phyloP scores from a whole-genome alignment of 2,329 filamentous ascomycete species.

The Ustulina deusta region DNA sequence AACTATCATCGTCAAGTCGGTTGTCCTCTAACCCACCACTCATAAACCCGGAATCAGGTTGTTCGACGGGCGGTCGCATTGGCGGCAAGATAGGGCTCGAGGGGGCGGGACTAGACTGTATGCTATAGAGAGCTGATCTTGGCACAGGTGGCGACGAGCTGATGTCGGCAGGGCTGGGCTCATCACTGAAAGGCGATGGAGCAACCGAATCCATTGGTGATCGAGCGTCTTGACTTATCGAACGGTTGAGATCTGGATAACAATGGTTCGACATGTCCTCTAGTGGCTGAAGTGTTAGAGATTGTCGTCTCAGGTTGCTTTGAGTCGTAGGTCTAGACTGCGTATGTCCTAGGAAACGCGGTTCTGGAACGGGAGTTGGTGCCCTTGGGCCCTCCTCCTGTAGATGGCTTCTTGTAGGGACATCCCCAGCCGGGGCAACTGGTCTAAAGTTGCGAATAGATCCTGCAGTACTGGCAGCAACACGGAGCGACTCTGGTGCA shows the following conservation, averaged over 20 bases:
- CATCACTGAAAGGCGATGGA: conserved; percentile 64
- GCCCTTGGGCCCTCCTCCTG: conserved; percentile 80
- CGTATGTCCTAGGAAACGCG: conserved; percentile 47
- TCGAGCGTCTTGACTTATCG: conserved; percentile 62
- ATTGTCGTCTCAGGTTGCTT: conserved; percentile 71
- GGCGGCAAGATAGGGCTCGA: conserved; percentile 84
- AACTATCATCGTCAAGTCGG: conserved; percentile 70
- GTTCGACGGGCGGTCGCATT: conserved; percentile 69
- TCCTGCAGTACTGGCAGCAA: conserved; percentile 90
- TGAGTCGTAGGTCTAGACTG: conserved; percentile 53
- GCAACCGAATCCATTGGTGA: conserved; percentile 66
- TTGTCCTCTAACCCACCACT: conserved; percentile 78
- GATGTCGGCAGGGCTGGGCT: conserved; percentile 81
- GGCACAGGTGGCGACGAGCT: conserved; percentile 91
- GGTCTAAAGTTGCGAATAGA: conserved; percentile 89
- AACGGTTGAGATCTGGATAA: conserved; percentile 53
- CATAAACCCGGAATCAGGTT: conserved; percentile 85
- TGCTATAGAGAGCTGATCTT: conserved; percentile 64
- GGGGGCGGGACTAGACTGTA: conserved; percentile 71
- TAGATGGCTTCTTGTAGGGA: conserved; percentile 63
- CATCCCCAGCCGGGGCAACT: conserved; percentile 64
- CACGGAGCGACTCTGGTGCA: conserved; percentile 82
- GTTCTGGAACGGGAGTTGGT: conserved; percentile 78
- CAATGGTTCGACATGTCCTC: conserved; percentile 50
- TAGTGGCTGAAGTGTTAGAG: conserved; percentile 66